Evolutionary conservation across 495 filamentous ascomycete species (phyloP), one percentile per base, ranked within the genome.

Genomic region (Penicillium parvum): DNA sequence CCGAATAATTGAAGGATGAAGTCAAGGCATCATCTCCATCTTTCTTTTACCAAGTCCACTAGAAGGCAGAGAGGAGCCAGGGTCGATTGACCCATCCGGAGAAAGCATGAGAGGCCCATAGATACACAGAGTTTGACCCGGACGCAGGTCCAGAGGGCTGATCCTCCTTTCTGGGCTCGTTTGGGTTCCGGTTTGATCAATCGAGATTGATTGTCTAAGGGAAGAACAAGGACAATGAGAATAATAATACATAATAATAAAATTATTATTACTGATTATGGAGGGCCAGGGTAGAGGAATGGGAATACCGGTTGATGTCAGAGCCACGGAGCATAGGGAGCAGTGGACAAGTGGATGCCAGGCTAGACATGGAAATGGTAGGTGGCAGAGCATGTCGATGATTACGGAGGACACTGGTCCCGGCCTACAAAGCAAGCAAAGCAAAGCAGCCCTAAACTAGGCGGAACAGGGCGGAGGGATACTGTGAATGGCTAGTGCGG

Each of bases 101-200:
- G 62, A 63, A 60, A 57, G 55, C 41, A 55, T 51, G 51, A 49
- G 53, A 44, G 51, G 37, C 57, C 57, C n/a, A n/a, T n/a, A n/a
- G n/a, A 61, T 56, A 54, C 59, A 63, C 62, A 71, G 51, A 66
- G 63, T 66, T 68, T 64, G 68, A 67, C 47, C 66, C 64, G 63
- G 63, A 69, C 64, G 65, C 65, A 71, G 65, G 68, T 68, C 64
- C 68, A 66, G 50, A 61, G 53, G 67, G 63, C 52, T 65, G 67
- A 71, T 69, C 67, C 65, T 68, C 63, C 63, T 62, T 66, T 64
- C 57, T 58, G 53, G 57, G 48, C 58, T 65, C 50, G 62, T 66
- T 66, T 66, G 57, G 59, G 51, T 59, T 61, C 59, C 57, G 56
- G 54, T 60, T 59, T 57, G 53, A 59, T 57, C 51, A 34, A 58